Evolutionary conservation across 2,329 filamentous ascomycete species (phyloP).

Genomic region (Hymenoscyphus scutula): DNA sequence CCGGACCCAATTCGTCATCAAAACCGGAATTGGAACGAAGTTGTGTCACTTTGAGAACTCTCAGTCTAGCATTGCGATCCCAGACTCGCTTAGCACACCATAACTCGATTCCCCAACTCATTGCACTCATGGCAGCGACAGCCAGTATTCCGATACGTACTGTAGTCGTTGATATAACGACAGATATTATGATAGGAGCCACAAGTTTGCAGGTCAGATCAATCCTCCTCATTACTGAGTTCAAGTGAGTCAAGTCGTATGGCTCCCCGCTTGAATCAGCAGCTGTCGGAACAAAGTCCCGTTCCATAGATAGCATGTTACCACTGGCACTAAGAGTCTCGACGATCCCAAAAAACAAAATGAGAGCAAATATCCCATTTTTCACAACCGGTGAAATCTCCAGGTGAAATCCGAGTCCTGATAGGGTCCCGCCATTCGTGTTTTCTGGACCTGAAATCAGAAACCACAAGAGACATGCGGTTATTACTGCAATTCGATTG

Average conservation of each 20-base stretch:
- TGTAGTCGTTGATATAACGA: constrained; percentile 44
- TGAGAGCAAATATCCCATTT: constrained; percentile 36
- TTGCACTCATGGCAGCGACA: constrained; percentile 45
- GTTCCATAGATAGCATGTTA: constrained; percentile 47
- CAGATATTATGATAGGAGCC: constrained; percentile 50
- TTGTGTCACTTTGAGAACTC: constrained; percentile 31
- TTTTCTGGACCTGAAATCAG: constrained; percentile 33
- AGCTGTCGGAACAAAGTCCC: constrained; percentile 45
- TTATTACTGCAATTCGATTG: constrained; percentile 42
- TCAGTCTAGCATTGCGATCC: constrained; percentile 35
- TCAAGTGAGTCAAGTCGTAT: constrained; percentile 45
- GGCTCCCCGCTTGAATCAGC: constrained; percentile 34
- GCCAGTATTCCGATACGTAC: constrained; percentile 45
- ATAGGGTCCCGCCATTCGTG: not conserved
- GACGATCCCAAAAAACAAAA: constrained; percentile 41
- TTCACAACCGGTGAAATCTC: constrained; percentile 27
- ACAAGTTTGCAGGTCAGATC: constrained; percentile 57
- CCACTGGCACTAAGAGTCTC: constrained; percentile 43
- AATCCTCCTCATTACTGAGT: constrained; percentile 55
- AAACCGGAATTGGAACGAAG: not conserved
- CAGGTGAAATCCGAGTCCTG: not conserved
- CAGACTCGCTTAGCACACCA: constrained; percentile 42
- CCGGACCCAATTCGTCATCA: not conserved
- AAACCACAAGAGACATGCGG: constrained; percentile 42
- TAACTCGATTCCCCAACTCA: constrained; percentile 42